phyloP scores from a whole-genome alignment of 352 stramenopile species.

The Nothophytophthora sp. region DNA sequence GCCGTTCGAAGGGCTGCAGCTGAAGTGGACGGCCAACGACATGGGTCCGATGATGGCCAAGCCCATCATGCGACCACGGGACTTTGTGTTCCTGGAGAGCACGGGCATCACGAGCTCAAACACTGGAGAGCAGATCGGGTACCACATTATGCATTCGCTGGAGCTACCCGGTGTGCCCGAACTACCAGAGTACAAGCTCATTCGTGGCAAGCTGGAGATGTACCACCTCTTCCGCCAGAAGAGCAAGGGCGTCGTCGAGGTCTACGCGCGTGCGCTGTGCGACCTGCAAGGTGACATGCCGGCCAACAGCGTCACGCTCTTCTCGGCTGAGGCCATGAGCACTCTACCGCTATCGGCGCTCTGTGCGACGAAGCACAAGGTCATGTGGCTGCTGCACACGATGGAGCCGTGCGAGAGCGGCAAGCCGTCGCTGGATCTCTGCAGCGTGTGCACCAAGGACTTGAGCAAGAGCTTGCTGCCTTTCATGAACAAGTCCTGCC shows the following conservation, averaged over 20 bases:
- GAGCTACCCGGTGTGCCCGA: constrained; percentile 30
- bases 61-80: constrained; percentile 33
- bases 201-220: constrained; percentile 38
- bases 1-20: constrained; percentile 32
- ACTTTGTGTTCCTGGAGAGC: constrained; percentile 47
- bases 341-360: constrained; percentile 22
- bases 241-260: constrained; percentile 40
- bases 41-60: constrained; percentile 29
- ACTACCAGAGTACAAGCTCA: constrained; percentile 32
- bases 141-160: constrained; percentile 47
- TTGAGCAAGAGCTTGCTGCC: constrained; percentile 33
- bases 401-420: constrained; percentile 22
- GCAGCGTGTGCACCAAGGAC: constrained; percentile 40
- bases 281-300: constrained; percentile 35
- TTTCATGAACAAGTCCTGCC: constrained; percentile 44
- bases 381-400: constrained; percentile 36
- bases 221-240: constrained; percentile 49
- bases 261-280: constrained; percentile 30
- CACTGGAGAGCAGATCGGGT: constrained; percentile 47
- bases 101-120: constrained; percentile 38
- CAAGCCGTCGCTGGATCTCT: constrained; percentile 24
- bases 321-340: constrained; percentile 33
- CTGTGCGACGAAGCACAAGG: constrained; percentile 44
- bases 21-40: constrained; percentile 42
- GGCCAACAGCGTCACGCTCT: constrained; percentile 14